Percentiles rank a stretch among this genome's conserved stretches.
phyloP scores from a whole-genome alignment of 2,329 filamentous ascomycete genomes.

The Leptosphaerulina australis region DNA sequence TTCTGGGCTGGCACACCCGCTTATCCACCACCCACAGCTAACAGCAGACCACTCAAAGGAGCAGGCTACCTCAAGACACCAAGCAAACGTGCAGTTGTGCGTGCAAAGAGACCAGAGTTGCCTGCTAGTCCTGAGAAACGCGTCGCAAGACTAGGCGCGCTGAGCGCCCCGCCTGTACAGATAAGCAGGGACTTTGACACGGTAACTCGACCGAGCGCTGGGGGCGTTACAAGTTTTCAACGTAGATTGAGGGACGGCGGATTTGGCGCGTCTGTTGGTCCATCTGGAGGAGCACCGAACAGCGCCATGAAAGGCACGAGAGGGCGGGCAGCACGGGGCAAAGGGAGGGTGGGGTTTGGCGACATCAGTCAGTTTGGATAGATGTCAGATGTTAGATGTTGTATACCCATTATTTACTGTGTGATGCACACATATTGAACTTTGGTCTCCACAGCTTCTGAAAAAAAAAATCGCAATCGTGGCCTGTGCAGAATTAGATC shows the following conservation, averaged over 20 bases:
- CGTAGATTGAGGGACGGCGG: slow-evolving; percentile 40
- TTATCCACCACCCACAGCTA: slow-evolving; percentile 17
- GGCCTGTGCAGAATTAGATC: too few relatives aligned
- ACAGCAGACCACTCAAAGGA: slow-evolving; percentile 22
- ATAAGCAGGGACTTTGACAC: neutral
- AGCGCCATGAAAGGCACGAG: slow-evolving; percentile 18
- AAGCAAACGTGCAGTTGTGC: slow-evolving; percentile 48
- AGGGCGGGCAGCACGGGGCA: slow-evolving; percentile 19
- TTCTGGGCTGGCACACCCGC: slow-evolving; percentile 41
- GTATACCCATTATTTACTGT: slow-evolving; percentile 5
- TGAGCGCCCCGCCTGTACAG: slow-evolving; percentile 41
- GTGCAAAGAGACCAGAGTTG: slow-evolving; percentile 41
- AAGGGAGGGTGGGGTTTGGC: slow-evolving; percentile 30
- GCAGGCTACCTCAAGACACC: slow-evolving; percentile 56
- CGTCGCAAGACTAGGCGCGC: slow-evolving; percentile 20
- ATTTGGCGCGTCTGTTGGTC: slow-evolving; percentile 24
- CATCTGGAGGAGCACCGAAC: slow-evolving; percentile 1
- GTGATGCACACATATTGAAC: too few relatives aligned
- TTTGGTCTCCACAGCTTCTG: too few relatives aligned
- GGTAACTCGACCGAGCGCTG: slow-evolving; percentile 5
- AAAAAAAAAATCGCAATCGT: too few relatives aligned
- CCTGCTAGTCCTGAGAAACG: slow-evolving; percentile 35
- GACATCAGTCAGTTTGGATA: slow-evolving; percentile 31
- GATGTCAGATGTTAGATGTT: neutral
- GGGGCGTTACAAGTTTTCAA: slow-evolving; percentile 43